phyloP scores from a whole-genome alignment of 2,329 filamentous ascomycete genomes.

The Ceratocystis smalleyi region DNA sequence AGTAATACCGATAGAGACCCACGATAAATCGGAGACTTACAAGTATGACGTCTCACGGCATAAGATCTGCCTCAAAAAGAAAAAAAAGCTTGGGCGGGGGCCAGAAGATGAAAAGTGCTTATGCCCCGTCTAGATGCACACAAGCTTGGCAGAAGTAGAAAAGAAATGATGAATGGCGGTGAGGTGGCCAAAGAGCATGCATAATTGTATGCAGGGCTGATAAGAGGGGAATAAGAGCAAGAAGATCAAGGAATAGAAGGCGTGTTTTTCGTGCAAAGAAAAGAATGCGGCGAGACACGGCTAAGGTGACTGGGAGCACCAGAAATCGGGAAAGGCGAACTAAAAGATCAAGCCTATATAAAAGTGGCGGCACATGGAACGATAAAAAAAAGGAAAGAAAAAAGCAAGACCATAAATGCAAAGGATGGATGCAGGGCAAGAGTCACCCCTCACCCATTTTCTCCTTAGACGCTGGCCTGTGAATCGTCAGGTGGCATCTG shows the following conservation, averaged over 20 bases:
- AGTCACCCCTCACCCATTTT: neutral
- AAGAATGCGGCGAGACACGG: neutral
- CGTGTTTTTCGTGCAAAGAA: neutral
- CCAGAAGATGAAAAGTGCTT: neutral
- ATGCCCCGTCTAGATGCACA: neutral
- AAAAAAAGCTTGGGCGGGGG: neutral
- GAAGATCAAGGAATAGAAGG: neutral
- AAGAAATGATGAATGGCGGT: neutral
- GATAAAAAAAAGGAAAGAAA: too few relatives aligned
- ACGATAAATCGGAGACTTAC: too few relatives aligned
- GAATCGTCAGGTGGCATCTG: conserved; percentile 23
- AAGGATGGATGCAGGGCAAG: too few relatives aligned
- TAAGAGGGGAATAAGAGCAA: neutral
- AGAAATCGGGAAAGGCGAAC: neutral
- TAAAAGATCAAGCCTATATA: neutral
- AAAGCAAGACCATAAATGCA: conserved; percentile 12
- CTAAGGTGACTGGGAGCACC: conserved; percentile 12
- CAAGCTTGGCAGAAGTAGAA: neutral
- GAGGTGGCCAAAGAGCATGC: neutral
- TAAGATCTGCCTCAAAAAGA: neutral
- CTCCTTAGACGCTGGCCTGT: conserved; percentile 23
- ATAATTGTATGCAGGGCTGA: neutral
- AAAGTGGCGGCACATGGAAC: neutral
- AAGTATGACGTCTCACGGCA: too few relatives aligned
- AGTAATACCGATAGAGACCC: too few relatives aligned